Percentiles rank a stretch among this genome's conserved stretches.
Evolutionary conservation across 805 yeast species (phyloP).

Genomic region (Metschnikowia gruessii): DNA sequence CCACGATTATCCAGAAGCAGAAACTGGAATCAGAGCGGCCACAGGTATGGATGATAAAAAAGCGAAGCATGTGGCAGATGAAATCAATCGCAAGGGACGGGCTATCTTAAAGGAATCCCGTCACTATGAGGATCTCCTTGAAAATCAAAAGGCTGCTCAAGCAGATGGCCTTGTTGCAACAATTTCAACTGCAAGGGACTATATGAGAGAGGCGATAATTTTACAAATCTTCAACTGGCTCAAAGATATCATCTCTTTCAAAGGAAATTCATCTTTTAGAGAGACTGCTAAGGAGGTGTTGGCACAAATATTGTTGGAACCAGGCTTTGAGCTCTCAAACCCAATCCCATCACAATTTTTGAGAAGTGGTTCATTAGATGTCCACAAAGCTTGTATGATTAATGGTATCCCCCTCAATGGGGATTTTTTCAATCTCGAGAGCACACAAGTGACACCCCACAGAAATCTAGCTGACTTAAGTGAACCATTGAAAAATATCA

Average conservation of each 20-base stretch:
- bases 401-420: constrained; percentile 34
- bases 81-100: constrained; percentile 51
- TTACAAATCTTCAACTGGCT: constrained; percentile 52
- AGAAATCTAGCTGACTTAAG: background rate
- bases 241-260: constrained; percentile 30
- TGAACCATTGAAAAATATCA: constrained; percentile 1
- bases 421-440: constrained; percentile 25
- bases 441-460: constrained; percentile 17
- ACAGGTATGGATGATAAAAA: constrained; percentile 23
- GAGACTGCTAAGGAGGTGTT: constrained; percentile 39
- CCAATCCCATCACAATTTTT: constrained; percentile 26
- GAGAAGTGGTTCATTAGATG: constrained; percentile 9
- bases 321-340: constrained; percentile 32
- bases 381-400: constrained; percentile 26
- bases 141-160: constrained; percentile 40
- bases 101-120: constrained; percentile 41
- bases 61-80: constrained; percentile 39
- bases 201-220: constrained; percentile 46
- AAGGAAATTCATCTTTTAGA: constrained; percentile 24
- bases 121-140: constrained; percentile 23
- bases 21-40: constrained; percentile 41
- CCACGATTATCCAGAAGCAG: constrained; percentile 59
- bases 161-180: constrained; percentile 55
- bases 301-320: constrained; percentile 43
- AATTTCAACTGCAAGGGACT: constrained; percentile 50